Evolutionary conservation across 169 alveolate species (phyloP).

Genomic region (Amoebophrya sp.): DNA sequence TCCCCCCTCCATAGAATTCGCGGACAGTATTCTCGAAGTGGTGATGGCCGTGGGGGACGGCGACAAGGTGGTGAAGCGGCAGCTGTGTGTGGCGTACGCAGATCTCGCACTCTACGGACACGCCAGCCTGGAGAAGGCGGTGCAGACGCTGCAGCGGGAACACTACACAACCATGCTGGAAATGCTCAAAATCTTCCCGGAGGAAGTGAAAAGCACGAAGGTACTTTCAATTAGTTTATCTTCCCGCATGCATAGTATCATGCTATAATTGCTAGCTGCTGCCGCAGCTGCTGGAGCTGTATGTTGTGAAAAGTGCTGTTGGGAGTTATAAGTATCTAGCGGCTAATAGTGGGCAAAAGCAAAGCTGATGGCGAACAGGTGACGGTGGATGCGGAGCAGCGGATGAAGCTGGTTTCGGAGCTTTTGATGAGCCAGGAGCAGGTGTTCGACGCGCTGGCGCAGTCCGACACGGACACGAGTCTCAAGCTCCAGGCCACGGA

Average conservation of each 20-base stretch:
- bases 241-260: neutral
- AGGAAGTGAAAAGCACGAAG: neutral
- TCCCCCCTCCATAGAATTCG: neutral
- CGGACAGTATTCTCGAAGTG: neutral
- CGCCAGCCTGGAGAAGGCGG: neutral
- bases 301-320: no score
- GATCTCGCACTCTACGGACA: neutral
- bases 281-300: neutral
- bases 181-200: neutral
- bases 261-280: neutral
- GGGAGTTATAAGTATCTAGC: no score
- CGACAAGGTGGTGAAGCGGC: neutral
- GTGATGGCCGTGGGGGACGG: neutral
- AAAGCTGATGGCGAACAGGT: neutral
- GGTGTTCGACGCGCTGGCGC: neutral
- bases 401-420: neutral
- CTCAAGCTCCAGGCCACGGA: neutral
- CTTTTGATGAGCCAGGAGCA: neutral
- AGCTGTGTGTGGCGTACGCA: neutral
- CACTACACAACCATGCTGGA: neutral
- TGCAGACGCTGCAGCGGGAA: neutral
- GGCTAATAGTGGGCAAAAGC: no score
- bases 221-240: no score
- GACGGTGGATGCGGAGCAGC: neutral
- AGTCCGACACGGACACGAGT: neutral